Base-by-base conservation (phyloP, 2,329 filamentous ascomycete genomes). In the Ascochyta viciae-villosae region DNA sequence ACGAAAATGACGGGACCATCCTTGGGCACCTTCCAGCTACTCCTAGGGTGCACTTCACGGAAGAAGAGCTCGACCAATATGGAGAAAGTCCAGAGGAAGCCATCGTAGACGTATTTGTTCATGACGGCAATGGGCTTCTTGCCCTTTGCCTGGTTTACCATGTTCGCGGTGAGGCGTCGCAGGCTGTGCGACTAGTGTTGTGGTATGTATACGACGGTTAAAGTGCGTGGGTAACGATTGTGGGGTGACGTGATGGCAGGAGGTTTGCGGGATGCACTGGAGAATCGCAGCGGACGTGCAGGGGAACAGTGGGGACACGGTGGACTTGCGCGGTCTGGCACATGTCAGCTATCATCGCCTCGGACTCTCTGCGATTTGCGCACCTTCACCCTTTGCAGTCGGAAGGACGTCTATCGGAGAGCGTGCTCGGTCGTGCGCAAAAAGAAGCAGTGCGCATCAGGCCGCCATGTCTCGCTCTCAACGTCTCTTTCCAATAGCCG, bases 1-100 rank as follows among this genome's bases (percentile, higher is more conserved):
- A 99, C 95, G 71, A 99, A 95, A 57, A 99, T 91, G 61, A 99
- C 86, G 1, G 95, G 93, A 0, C 93, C 95, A 61, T 87, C 85
- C 69, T 89, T 87, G 40, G 95, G 95, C 40, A 99, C 90, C 77
- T 93, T 94, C 92, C 95, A 99, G 61, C 93, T 91, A 65, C 92
- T 92, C 63, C 95, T 86, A 12, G 95, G 95, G 74, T 98, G 93
- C 15, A 99, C 92, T 78, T 99, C 95, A 66, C 95, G 89, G 82
- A 99, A 99, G 85, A 99, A 99, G 65, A 97, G 87, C 77, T 99
- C 95, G 63, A 96, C 88, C 48, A 98, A 83, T 62, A 98, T 85
- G 38, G 89, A 90, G 73, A 92, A 89, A 44, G 83, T 83, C 83
- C 90, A 92, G 29, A 93, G 82, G 70, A 92, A 89, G 56, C 87